Base-by-base conservation (phyloP, 257 asterid genomes). In the Rauvolfia tetraphylla region DNA sequence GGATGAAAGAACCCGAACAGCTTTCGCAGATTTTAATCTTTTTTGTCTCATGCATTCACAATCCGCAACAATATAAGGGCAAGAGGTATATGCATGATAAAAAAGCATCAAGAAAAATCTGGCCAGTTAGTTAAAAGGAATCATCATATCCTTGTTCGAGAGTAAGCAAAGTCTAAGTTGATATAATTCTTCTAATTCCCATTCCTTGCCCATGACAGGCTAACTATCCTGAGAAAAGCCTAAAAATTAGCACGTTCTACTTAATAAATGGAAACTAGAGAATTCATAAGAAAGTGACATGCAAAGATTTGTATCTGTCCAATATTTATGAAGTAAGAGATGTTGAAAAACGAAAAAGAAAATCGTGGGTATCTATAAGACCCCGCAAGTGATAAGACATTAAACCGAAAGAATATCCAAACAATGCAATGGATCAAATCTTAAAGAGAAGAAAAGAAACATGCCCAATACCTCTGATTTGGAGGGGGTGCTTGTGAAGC, bases 401-500 rank as follows among this genome's bases (percentile, higher is more conserved):
- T 34, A 65, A 65, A 23, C 3, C 27, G 15, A 63, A 14, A 65
- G 42, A 20, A 34, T 67, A 39, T 36, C 67, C 49, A 38, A 66
- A 23, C 18, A 36, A 36, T 20, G 29, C 18, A 36, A 36, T 20
- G 29, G 11, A 67, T 20, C 18, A 34, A 63, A 33, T 33, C 42
- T 17, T 29, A 33, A 66, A 36, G 36, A 17, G 7, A 36, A 20
- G 29, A 38, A 38, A 11, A 38, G 51, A 67, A 38, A 8, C 33
- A 36, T 38, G 49, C 7, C 17, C 29, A 36, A 67, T 87, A 91
- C 98, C 97, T 88, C 74, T 75, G 88, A 38, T 79, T 86, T 23
- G 80, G 83, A 75, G 78, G 77, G 57, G 87, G 78, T 63, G 80
- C 82, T 70, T 72, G 86, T 71, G 85, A 81, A 41, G 83, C 71